Evolutionary conservation across 1,284 basidiomycete genomes (phyloP).

Genomic region (Psilocybe mexicana): DNA sequence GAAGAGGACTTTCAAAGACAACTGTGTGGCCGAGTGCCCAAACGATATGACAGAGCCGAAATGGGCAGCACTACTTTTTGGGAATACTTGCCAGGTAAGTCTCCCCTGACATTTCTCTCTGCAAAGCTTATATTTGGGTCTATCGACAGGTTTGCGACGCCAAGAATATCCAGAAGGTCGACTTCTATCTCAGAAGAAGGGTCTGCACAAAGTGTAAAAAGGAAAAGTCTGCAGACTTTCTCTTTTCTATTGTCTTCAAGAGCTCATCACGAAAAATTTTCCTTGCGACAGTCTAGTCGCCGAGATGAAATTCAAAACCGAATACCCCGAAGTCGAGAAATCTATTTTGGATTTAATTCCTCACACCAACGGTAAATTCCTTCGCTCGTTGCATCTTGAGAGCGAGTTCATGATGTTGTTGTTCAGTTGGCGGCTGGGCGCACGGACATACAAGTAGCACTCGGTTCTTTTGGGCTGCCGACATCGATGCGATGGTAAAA

Average conservation of each 20-base stretch:
- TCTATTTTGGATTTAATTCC: constrained; percentile 30
- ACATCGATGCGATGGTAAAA: constrained; percentile 28
- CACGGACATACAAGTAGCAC: constrained; percentile 28
- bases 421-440: constrained; percentile 32
- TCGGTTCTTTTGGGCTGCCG: constrained; percentile 35
- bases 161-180: constrained; percentile 26
- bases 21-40: constrained; percentile 29
- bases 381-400: background rate
- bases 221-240: constrained; percentile 30
- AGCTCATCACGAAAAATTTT: background rate
- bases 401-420: too few species aligned
- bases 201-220: constrained; percentile 31
- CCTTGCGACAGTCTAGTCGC: constrained; percentile 11
- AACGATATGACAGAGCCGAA: constrained; percentile 30
- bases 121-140: too few species aligned
- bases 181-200: constrained; percentile 32
- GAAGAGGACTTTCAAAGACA: constrained; percentile 27
- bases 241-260: too few species aligned
- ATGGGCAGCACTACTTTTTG: constrained; percentile 37
- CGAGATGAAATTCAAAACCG: constrained; percentile 22
- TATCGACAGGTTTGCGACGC: constrained; percentile 30
- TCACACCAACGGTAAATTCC: constrained; percentile 19
- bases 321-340: constrained; percentile 27
- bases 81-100: constrained; percentile 30
- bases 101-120: background rate